Conservation (phyloP, 164 flowering plant species). For the Aristolochia contorta region DNA sequence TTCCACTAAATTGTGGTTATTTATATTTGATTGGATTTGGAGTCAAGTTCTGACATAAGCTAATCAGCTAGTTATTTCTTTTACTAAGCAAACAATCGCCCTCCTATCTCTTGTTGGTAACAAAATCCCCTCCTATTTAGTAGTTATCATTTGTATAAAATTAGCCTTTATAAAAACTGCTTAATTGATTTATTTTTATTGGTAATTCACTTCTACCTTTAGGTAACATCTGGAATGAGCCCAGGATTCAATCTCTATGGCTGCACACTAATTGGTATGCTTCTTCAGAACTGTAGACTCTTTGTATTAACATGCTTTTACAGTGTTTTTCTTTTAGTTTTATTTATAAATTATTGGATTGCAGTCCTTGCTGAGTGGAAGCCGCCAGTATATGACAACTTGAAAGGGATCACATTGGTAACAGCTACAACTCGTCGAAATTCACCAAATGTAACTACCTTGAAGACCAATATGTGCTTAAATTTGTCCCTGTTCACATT, state of each 20-base stretch:
- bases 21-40: too few relatives aligned
- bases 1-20: too few relatives aligned
- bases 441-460: slow-evolving; percentile 85
- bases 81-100: too few relatives aligned
- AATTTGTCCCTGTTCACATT: too few relatives aligned
- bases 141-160: too few relatives aligned
- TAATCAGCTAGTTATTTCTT: too few relatives aligned
- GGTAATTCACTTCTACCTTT: background rate
- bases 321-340: background rate
- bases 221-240: slow-evolving; percentile 99
- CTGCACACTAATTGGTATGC: slow-evolving; percentile 84
- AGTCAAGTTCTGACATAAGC: too few relatives aligned
- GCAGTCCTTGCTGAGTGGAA: slow-evolving; percentile 99
- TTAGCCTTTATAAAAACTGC: too few relatives aligned
- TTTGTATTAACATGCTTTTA: background rate
- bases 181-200: too few relatives aligned
- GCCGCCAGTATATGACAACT: slow-evolving; percentile 91
- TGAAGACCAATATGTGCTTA: background rate
- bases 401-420: slow-evolving; percentile 64
- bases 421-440: slow-evolving; percentile 95
- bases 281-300: background rate
- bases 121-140: too few relatives aligned
- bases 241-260: slow-evolving; percentile 94
- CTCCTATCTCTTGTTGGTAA: too few relatives aligned
- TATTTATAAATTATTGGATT: slow-evolving; percentile 1